Conservation (phyloP, 192 early-diverging fungal species). For the Backusella luteola region DNA sequence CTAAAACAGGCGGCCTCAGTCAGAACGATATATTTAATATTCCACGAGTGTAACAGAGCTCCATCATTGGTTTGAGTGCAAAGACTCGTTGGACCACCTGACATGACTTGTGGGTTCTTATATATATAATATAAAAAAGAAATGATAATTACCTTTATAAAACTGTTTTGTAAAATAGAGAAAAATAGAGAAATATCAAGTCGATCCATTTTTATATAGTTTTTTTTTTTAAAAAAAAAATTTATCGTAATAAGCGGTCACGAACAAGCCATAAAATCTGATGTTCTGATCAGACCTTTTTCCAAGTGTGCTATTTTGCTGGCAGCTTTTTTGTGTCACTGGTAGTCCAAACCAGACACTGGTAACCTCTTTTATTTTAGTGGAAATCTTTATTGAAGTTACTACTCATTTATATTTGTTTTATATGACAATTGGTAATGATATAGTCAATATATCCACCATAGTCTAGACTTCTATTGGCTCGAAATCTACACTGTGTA, state of each 20-base stretch:
- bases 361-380: too few species aligned
- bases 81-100: constrained; percentile 21
- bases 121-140: not conserved
- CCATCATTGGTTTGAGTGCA: constrained; percentile 12
- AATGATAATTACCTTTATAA: not conserved
- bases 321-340: too few species aligned
- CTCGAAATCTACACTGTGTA: too few species aligned
- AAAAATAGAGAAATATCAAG: not conserved
- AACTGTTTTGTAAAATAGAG: not conserved
- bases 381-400: too few species aligned
- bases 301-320: too few species aligned
- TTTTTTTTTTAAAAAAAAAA: not conserved
- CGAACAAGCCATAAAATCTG: not conserved
- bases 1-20: constrained; percentile 30
- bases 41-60: constrained; percentile 36
- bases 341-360: too few species aligned
- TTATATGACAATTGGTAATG: too few species aligned
- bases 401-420: too few species aligned
- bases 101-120: constrained; percentile 28
- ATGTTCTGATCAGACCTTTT: too few species aligned
- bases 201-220: not conserved
- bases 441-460: too few species aligned
- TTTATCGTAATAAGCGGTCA: not conserved
- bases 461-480: too few species aligned
- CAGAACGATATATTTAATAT: constrained; percentile 22